Base-by-base conservation (phyloP, 2,329 filamentous ascomycete genomes). In the Epichloe scottii region DNA sequence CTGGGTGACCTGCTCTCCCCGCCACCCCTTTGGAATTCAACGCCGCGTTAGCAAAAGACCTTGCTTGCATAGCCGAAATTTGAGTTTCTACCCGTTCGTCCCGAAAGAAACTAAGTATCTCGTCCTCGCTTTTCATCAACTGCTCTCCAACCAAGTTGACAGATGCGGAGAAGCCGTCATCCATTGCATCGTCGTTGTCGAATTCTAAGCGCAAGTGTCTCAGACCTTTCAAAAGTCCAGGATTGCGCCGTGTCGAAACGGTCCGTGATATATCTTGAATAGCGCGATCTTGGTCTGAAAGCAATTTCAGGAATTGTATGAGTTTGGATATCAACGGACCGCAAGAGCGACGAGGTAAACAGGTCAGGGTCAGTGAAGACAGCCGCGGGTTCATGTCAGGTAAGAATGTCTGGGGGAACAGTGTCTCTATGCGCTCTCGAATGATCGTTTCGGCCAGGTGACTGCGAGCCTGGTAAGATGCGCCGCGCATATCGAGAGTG, bases 301-400 rank as follows among this genome's bases (percentile, higher is more conserved):
- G 66, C 0, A 72, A 62, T 12, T 63, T 65, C 11, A 83, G 55
- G 44, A 83, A 79, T 0, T 55, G 51, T 1, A 68, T 60, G 4
- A 84, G 60, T n/a, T 63, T 68, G n/a, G 66, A 57, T 34, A 77
- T 69, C 14, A 81, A 53, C 5, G 69, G 69, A 0, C 78, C 78
- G 4, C 62, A 67, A 1, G 78, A 80, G 23, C 71, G 70, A 7
- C 76, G 69, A 0, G 80, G 80, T 3, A 83, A 68, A 30, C 69
- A 64, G 0, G 77, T 78, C 21, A 84, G 63, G 4, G 74, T 76
- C 23, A 84, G 57, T 0, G 72, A 75, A 11, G 61, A 62, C 21
- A 84, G 60, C 4, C 78, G 71, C 1, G 78, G 73, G 53, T 82
- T 83, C 65, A 75, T 73, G 46, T 80, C 72, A 0, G 80, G 79